Percentiles rank a stretch among this genome's conserved stretches.
phyloP scores from a whole-genome alignment of 2,329 filamentous ascomycete species.

The Fusarium goolgardi region DNA sequence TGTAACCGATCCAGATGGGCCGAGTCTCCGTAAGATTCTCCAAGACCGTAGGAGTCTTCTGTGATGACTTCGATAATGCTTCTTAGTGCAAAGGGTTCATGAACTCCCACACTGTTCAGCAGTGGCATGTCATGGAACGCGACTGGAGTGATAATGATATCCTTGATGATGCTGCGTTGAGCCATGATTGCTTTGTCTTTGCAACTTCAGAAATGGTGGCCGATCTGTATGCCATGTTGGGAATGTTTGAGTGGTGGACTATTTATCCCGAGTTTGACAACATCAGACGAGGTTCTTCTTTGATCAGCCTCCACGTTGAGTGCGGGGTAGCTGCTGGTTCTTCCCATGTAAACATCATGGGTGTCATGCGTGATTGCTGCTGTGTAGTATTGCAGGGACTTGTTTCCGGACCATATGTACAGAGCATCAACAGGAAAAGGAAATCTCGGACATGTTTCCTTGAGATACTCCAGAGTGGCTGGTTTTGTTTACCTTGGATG shows the following conservation, averaged over 20 bases:
- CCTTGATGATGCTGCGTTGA: conserved; percentile 48
- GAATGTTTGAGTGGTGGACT: conserved; percentile 34
- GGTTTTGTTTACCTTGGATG: conserved; percentile 3
- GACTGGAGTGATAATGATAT: conserved; percentile 57
- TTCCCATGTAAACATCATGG: conserved; percentile 1
- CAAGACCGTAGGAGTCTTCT: conserved; percentile 52
- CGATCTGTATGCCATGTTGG: neutral
- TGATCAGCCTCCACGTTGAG: neutral
- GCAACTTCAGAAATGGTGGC: neutral
- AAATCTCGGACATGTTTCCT: conserved; percentile 21
- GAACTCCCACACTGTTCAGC: conserved; percentile 57
- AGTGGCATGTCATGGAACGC: conserved; percentile 59
- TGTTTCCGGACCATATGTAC: conserved; percentile 27
- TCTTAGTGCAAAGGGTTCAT: conserved; percentile 57
- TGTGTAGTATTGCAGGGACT: conserved; percentile 6
- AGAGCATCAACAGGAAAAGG: conserved; percentile 18
- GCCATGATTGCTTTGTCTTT: conserved; percentile 42
- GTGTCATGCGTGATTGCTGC: neutral
- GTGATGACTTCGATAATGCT: conserved; percentile 56
- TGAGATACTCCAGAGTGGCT: conserved; percentile 1
- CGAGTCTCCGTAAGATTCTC: conserved; percentile 57
- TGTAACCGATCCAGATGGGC: conserved; percentile 52
- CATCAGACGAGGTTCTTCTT: neutral
- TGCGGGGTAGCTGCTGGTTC: conserved; percentile 18
- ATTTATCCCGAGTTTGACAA: conserved; percentile 22